Conservation (phyloP, 495 filamentous ascomycete genomes). For the Neurospora sp. region DNA sequence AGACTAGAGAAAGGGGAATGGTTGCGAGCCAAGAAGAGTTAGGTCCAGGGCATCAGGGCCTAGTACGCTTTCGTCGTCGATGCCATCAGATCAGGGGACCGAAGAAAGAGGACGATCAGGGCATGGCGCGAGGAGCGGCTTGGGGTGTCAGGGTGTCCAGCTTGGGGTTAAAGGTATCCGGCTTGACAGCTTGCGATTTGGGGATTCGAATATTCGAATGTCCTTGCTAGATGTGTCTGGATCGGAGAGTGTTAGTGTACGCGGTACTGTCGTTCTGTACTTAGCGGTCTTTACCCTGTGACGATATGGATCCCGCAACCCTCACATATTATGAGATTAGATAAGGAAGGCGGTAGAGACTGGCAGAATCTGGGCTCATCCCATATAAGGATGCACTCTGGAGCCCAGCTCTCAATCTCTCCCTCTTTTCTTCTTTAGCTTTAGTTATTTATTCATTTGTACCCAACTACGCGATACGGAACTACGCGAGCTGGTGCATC, state of each 20-base stretch:
- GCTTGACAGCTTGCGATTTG: background rate
- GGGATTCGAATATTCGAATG: background rate
- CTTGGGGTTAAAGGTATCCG: background rate
- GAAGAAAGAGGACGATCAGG: background rate
- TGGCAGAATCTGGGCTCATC: too few relatives aligned
- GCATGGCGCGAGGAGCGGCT: background rate
- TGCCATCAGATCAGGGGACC: background rate
- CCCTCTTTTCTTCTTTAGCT: too few relatives aligned
- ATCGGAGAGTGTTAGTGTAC: background rate
- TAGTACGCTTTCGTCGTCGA: background rate
- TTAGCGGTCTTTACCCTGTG: too few relatives aligned
- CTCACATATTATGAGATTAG: too few relatives aligned
- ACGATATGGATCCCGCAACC: too few relatives aligned
- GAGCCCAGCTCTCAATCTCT: too few relatives aligned
- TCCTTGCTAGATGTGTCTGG: background rate
- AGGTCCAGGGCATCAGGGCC: background rate
- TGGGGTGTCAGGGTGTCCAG: background rate
- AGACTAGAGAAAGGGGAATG: background rate
- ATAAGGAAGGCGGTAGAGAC: too few relatives aligned
- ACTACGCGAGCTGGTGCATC: too few relatives aligned
- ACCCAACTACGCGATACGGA: too few relatives aligned
- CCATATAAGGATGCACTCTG: too few relatives aligned
- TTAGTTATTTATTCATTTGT: too few relatives aligned
- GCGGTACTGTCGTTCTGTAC: background rate
- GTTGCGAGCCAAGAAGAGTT: background rate